phyloP scores from a whole-genome alignment of 805 yeast species.

The Candida orba region DNA sequence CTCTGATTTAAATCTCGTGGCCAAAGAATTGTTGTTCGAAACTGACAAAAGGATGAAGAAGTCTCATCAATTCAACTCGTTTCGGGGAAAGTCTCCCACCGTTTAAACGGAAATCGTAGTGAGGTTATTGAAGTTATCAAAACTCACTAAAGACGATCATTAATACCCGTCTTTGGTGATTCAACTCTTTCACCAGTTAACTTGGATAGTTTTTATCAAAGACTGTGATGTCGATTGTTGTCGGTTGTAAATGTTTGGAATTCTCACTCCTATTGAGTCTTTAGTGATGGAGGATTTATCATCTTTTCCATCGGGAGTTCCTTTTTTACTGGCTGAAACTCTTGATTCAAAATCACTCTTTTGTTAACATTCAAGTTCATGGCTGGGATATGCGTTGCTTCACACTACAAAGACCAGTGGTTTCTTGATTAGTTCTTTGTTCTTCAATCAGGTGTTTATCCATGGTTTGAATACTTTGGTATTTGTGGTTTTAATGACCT shows the following conservation, averaged over 20 bases:
- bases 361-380: not conserved
- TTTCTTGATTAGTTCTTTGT: not conserved
- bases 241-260: too few relatives aligned
- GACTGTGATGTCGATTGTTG: too few relatives aligned
- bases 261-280: conserved; percentile 20
- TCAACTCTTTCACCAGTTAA: not conserved
- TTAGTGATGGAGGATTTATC: too few relatives aligned
- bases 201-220: too few relatives aligned
- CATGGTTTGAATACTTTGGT: conserved; percentile 41
- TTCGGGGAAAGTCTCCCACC: conserved; percentile 93
- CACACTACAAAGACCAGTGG: too few relatives aligned
- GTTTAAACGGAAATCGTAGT: conserved; percentile 55
- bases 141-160: conserved; percentile 26
- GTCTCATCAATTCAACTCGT: too few relatives aligned
- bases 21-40: conserved; percentile 73
- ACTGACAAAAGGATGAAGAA: conserved; percentile 50
- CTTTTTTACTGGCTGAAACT: not conserved
- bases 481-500: conserved; percentile 43
- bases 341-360: too few relatives aligned
- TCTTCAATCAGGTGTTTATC: not conserved
- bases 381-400: not conserved
- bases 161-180: not conserved
- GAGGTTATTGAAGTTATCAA: conserved; percentile 33
- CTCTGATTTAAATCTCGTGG: conserved; percentile 46
- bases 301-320: too few relatives aligned